Evolutionary conservation across 805 yeast species (phyloP), one percentile per base, ranked within the genome.

Genomic region (Candida nemodendra): DNA sequence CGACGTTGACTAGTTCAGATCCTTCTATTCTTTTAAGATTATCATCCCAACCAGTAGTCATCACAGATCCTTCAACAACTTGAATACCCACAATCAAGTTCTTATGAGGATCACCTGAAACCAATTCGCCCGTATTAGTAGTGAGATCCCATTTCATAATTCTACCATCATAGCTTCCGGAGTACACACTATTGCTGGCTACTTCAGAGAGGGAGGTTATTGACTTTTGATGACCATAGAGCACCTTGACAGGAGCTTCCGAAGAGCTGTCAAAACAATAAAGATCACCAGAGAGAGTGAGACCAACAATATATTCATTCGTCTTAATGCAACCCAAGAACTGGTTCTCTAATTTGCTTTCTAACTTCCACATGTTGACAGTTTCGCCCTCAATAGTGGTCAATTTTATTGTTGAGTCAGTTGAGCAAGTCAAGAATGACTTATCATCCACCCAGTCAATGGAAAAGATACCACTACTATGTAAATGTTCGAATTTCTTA

Each of bases 131-230:
- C 6, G 66, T 59, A 13, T 69, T 65, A 1, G 54, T 39, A 2
- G 51, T 42, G 6, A 67, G 42, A 12, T 60, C 64, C 95, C 96
- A 87, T 40, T 69, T 57, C 30, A 75, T 61, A 8, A 90, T 61
- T 26, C 75, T 66, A 21, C 98, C 98, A 59, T 91, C 97, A 39
- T 83, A 79, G 22, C 91, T 81, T 13, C 96, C 96, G 2, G 90
- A 73, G 41, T 66, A 62, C 6, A 40, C 16, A 0, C 53, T 47
- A 2, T 39, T 48, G 5, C 55, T 61, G 27, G 24, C 46, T 9
- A 57, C 55, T 5, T 59, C 50, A 1, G 63, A 50, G 24, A 81
- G 56, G 0, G 89, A 73, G 1, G 96, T 87, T 39, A 91, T 75
- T 11, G 89, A 72, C 50, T 79, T 79, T 59, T 90, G 96, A 55